These are phyloP conservation scores for Leersia perrieri DNA, from an alignment of 176 grass and related monocot species.

Conservation along the genomic window DNA sequence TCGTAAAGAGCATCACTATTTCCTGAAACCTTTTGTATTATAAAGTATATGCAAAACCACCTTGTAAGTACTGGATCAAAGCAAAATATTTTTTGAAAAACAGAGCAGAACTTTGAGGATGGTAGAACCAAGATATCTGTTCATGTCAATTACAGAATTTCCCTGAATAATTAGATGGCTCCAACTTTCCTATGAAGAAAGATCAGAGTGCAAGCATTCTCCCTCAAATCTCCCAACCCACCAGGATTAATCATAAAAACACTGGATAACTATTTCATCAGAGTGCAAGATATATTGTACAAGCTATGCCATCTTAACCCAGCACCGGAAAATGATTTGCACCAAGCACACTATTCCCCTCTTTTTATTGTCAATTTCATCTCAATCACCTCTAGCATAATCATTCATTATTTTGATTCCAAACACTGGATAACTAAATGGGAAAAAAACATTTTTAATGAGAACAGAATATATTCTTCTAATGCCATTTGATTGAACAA, in stretches of 20 bases:
- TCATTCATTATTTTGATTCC: not conserved
- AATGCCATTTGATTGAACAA: not conserved
- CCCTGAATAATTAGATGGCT: not conserved
- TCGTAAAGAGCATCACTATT: not conserved
- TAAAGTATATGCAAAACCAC: slow-evolving; percentile 9
- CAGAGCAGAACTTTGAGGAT: not conserved
- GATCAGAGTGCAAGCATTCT: not conserved
- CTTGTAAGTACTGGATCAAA: slow-evolving; percentile 20
- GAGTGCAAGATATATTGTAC: not conserved
- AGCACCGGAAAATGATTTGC: not conserved
- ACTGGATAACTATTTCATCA: no score
- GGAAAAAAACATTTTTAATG: not conserved
- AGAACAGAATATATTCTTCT: slow-evolving; percentile 1
- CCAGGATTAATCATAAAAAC: not conserved
- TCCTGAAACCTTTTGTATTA: not conserved
- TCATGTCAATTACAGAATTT: slow-evolving; percentile 3
- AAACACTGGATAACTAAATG: slow-evolving; percentile 7
- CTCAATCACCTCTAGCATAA: not conserved
- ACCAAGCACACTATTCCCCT: not conserved
- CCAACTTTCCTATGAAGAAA: not conserved
- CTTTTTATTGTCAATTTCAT: not conserved
- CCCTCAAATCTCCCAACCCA: not conserved
- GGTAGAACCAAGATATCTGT: not conserved
- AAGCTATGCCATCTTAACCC: not conserved
- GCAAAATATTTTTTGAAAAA: not conserved